phyloP scores from a whole-genome alignment of 2,329 filamentous ascomycete genomes.

The Coleophoma cylindrospora region DNA sequence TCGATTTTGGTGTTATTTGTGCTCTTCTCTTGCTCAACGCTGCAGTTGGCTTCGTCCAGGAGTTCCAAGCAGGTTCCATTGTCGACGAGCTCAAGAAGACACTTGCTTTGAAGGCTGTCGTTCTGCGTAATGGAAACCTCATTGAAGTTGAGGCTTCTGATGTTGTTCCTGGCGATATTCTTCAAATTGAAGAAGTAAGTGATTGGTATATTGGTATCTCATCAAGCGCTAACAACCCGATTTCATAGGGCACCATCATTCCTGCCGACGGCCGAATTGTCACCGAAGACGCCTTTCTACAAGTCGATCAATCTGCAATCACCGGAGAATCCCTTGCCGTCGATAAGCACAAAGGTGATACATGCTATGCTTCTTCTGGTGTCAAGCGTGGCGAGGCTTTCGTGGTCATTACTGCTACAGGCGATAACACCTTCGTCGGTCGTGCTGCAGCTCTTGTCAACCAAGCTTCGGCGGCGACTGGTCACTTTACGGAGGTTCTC shows the following conservation, averaged over 20 bases:
- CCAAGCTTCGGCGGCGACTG: slow-evolving; percentile 65
- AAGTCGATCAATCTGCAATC: slow-evolving; percentile 89
- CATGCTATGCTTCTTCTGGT: slow-evolving; percentile 78
- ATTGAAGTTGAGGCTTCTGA: slow-evolving; percentile 78
- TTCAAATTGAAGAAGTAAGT: slow-evolving; percentile 73
- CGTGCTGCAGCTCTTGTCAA: slow-evolving; percentile 82
- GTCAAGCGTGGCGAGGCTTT: slow-evolving; percentile 89
- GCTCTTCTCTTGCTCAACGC: slow-evolving; percentile 81
- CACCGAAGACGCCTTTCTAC: slow-evolving; percentile 77
- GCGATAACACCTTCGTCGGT: slow-evolving; percentile 88
- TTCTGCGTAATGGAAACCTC: slow-evolving; percentile 74
- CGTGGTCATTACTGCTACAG: slow-evolving; percentile 76
- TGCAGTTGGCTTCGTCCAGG: slow-evolving; percentile 79
- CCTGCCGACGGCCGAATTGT: slow-evolving; percentile 84
- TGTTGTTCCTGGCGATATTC: slow-evolving; percentile 84
- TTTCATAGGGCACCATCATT: slow-evolving; percentile 69
- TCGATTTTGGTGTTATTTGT: slow-evolving; percentile 90
- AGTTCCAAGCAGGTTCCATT: slow-evolving; percentile 85
- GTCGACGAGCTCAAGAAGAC: slow-evolving; percentile 91
- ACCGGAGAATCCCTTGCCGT: slow-evolving; percentile 90
- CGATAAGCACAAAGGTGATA: slow-evolving; percentile 79
- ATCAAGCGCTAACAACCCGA: slow-evolving; percentile 6
- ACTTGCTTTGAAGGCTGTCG: slow-evolving; percentile 79
- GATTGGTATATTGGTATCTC: neutral
- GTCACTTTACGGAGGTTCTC: slow-evolving; percentile 88